Evolutionary conservation across 78 protist species (phyloP), one percentile per base, ranked within the genome.

Genomic region (Monosiga brevicollis): DNA sequence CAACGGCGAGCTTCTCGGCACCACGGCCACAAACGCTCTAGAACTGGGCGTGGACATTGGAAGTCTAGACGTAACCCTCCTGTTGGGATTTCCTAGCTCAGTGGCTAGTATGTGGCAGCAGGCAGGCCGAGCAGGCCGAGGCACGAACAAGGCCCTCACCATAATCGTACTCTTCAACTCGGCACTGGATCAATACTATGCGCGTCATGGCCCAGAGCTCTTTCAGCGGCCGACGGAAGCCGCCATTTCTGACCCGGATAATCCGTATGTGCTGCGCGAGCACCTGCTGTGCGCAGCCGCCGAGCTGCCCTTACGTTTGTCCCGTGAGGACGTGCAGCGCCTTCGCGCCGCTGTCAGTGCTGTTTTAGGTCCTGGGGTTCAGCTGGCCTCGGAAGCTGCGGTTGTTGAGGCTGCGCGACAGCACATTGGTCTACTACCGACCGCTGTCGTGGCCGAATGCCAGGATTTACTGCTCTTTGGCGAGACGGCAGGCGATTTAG

Each of bases 31-130:
- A 0, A 85, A 81, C 36, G 91, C 91, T 35, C 84, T 88, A 11
- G 91, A 88, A 71, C 82, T 88, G 32, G 91, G 91, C 73, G 82
- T 88, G 9, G 89, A 88, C 55, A 78, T 88, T 9, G 91, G 91
- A 15, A 29, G 36, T 3, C 79, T 85, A 10, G 87, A 84, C n/a
- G 81, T 78, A 36, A 75, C 85, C 11, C 20, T 88, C 23, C 85
- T 62, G 25, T 34, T 85, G 32, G 91, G 91, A 26, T 85, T 78
- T 71, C 91, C 87, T 1, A 23, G 83, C 40, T 25, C 42, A 1
- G 54, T 78, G 0, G 78, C 87, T 23, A 23, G 40, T 0, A 55
- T 84, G 42, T 73, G 83, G 87, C 87, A 84, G 83, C 87, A 84
- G 87, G 78, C 78, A 1, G 85, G 85, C 11, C 55, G 85, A 0